These are phyloP conservation scores for Trichoderma gamsii DNA, from an alignment of 495 filamentous ascomycete species.

Conservation along the genomic window DNA sequence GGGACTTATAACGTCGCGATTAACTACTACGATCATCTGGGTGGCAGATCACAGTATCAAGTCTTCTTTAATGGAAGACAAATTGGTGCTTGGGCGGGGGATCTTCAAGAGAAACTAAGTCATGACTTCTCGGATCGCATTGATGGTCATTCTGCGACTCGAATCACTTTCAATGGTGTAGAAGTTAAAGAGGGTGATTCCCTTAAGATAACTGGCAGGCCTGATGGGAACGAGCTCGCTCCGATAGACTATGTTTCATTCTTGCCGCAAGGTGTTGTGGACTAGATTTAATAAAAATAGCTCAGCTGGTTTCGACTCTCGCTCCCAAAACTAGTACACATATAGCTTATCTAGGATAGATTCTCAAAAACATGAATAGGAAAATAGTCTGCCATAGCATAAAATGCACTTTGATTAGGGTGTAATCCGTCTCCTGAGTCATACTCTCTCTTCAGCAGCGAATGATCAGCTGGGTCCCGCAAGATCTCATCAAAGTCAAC, in stretches of 20 bases:
- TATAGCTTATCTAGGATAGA: neutral
- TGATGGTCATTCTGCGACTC: neutral
- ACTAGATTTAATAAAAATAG: neutral
- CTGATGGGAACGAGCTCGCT: neutral
- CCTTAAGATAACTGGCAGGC: neutral
- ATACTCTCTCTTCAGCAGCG: constrained; percentile 39
- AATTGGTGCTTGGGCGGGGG: neutral
- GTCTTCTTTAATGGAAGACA: neutral
- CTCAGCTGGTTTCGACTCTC: neutral
- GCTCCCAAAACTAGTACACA: neutral
- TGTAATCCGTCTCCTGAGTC: constrained; percentile 62
- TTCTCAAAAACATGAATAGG: constrained; percentile 43
- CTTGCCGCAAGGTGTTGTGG: neutral
- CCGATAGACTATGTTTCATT: neutral
- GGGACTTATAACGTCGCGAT: neutral
- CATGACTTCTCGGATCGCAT: neutral
- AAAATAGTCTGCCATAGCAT: constrained; percentile 50
- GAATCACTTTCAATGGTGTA: neutral
- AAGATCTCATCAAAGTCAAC: constrained; percentile 56
- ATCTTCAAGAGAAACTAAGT: neutral
- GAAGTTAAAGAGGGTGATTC: neutral
- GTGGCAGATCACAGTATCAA: neutral
- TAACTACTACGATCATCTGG: neutral
- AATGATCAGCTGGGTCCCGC: constrained; percentile 40
- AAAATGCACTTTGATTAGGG: constrained; percentile 52